Evolutionary conservation across 2,329 filamentous ascomycete species (phyloP).

Genomic region (Stemphylium lycopersici): DNA sequence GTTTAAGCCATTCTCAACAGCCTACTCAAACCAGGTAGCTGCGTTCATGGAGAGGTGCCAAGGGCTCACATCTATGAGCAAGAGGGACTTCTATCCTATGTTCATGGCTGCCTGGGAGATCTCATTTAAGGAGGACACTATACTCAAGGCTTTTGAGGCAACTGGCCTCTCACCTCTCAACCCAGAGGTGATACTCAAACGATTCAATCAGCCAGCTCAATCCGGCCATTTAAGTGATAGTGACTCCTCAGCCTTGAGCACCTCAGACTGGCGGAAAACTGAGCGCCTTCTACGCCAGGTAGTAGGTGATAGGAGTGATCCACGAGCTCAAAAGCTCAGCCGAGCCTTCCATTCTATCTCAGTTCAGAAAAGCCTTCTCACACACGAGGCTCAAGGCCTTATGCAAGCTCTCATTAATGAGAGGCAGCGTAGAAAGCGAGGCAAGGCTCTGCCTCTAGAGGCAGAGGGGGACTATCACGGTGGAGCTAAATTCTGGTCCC

Average conservation of each 20-base stretch:
- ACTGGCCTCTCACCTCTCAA: too few relatives aligned
- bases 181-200: too few relatives aligned
- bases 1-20: not conserved
- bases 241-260: too few relatives aligned
- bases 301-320: not conserved
- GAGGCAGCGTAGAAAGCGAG: too few relatives aligned
- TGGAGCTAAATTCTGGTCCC: too few relatives aligned
- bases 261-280: not conserved
- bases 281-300: not conserved
- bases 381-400: constrained; percentile 6
- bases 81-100: not conserved
- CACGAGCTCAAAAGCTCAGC: not conserved
- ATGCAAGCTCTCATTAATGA: not conserved
- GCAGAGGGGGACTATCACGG: too few relatives aligned
- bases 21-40: not conserved
- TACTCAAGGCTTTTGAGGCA: too few relatives aligned
- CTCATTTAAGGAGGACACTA: too few relatives aligned
- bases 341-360: not conserved
- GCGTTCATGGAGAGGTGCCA: not conserved
- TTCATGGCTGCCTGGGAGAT: too few relatives aligned
- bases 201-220: too few relatives aligned
- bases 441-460: too few relatives aligned
- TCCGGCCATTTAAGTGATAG: too few relatives aligned
- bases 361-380: constrained; percentile 4
- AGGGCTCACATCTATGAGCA: not conserved